Evolutionary conservation across 2,329 filamentous ascomycete genomes (phyloP).

Genomic region (Cryphonectria carpinicola): DNA sequence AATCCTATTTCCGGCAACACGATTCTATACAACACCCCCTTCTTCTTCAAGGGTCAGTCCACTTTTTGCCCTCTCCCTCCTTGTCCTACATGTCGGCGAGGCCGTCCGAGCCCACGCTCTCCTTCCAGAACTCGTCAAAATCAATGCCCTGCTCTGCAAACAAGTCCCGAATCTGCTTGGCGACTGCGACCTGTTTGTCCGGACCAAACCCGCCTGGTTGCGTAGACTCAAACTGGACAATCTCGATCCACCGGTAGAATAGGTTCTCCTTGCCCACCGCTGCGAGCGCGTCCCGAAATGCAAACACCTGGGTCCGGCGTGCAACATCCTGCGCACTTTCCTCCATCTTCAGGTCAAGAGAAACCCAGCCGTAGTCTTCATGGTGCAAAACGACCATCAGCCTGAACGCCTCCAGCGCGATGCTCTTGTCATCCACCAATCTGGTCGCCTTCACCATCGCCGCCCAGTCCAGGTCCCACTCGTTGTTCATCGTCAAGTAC

Average conservation of each 20-base stretch:
- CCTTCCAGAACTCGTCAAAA: conserved; percentile 79
- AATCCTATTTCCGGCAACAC: not conserved
- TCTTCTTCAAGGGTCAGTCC: not conserved
- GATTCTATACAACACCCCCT: not conserved
- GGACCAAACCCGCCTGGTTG: conserved; percentile 77
- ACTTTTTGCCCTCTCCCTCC: not conserved
- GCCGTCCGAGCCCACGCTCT: conserved; percentile 54
- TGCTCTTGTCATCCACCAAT: conserved; percentile 66
- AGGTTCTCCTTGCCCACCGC: conserved; percentile 82
- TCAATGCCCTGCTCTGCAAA: conserved; percentile 78
- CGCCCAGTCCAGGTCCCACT: conserved; percentile 88
- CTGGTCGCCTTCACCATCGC: conserved; percentile 76
- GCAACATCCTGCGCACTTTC: conserved; percentile 61
- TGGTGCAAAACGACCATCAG: conserved; percentile 72
- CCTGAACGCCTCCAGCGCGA: conserved; percentile 68
- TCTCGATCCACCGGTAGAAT: conserved; percentile 91
- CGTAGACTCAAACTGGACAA: conserved; percentile 85
- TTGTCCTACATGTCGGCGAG: conserved; percentile 35
- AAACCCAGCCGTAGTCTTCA: conserved; percentile 71
- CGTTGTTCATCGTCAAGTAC: conserved; percentile 80
- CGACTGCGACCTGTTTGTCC: conserved; percentile 73
- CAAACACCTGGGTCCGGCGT: conserved; percentile 73
- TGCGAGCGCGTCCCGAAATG: conserved; percentile 76
- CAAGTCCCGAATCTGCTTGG: conserved; percentile 73
- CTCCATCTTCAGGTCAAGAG: conserved; percentile 60